phyloP scores from a whole-genome alignment of 306 rosid species.

The Argentina anserina region DNA sequence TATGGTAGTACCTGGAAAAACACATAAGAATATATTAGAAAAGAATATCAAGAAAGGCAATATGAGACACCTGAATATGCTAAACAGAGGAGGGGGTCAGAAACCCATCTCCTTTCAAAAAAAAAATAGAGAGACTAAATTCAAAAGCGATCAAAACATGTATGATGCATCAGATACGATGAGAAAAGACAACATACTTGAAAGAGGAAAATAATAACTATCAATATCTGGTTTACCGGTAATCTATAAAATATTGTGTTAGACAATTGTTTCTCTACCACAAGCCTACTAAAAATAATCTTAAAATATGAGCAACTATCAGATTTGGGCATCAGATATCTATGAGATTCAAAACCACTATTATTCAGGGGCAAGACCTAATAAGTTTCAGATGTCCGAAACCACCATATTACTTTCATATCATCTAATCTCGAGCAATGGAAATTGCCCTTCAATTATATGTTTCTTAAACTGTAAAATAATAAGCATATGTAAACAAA shows the following conservation, averaged over 20 bases:
- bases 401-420: background rate
- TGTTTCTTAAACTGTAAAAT: background rate
- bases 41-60: too few species aligned
- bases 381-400: background rate
- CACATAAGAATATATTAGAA: constrained; percentile 9
- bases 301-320: too few species aligned
- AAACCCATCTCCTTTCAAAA: too few species aligned
- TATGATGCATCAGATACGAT: background rate
- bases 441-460: background rate
- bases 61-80: background rate
- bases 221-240: background rate
- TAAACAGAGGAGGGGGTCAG: too few species aligned
- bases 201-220: background rate
- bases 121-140: too few species aligned
- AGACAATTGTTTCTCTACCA: background rate
- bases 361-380: background rate
- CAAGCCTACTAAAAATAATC: background rate
- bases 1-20: constrained; percentile 69
- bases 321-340: background rate
- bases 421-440: background rate
- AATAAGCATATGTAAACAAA: background rate
- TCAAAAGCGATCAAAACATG: too few species aligned
- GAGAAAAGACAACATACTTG: background rate
- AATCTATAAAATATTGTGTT: background rate
- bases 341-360: background rate